Percentiles rank a stretch among this genome's conserved stretches.
These are phyloP conservation scores for Crassisporium funariophilum DNA, from an alignment of 768 basidiomycete species.

Conservation along the genomic window DNA sequence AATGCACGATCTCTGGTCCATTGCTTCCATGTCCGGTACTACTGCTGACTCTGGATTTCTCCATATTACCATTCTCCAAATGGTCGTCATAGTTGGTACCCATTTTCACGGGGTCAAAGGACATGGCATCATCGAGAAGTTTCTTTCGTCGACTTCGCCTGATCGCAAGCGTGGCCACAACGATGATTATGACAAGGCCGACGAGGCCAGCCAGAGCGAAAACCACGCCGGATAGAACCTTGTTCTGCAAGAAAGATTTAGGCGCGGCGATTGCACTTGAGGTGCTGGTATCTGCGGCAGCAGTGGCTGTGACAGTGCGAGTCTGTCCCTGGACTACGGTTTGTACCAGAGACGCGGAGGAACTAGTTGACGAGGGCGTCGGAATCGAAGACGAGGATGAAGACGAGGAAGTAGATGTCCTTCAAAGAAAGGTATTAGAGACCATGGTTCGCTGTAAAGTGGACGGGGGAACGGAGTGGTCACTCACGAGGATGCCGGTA, in stretches of 20 bases:
- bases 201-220: conserved; percentile 55
- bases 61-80: conserved; percentile 20
- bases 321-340: conserved; percentile 2
- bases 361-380: neutral
- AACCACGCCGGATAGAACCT: conserved; percentile 60
- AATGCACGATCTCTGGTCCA: conserved; percentile 11
- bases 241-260: conserved; percentile 61
- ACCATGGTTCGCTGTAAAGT: neutral
- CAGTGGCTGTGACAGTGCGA: conserved; percentile 9
- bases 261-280: conserved; percentile 1
- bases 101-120: conserved; percentile 47
- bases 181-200: conserved; percentile 47
- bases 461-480: neutral
- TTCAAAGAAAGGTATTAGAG: neutral
- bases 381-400: conserved; percentile 6
- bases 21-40: conserved; percentile 29
- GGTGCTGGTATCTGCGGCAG: neutral
- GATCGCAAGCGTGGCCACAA: conserved; percentile 45
- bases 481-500: conserved; percentile 9
- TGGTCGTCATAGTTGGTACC: conserved; percentile 22
- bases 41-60: conserved; percentile 30
- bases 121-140: conserved; percentile 47
- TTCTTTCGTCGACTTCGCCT: conserved; percentile 49
- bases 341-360: conserved; percentile 2
- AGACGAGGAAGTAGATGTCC: conserved; percentile 6